Evolutionary conservation across 192 early-diverging fungal species (phyloP).

Genomic region (Backusella tuberculispora): DNA sequence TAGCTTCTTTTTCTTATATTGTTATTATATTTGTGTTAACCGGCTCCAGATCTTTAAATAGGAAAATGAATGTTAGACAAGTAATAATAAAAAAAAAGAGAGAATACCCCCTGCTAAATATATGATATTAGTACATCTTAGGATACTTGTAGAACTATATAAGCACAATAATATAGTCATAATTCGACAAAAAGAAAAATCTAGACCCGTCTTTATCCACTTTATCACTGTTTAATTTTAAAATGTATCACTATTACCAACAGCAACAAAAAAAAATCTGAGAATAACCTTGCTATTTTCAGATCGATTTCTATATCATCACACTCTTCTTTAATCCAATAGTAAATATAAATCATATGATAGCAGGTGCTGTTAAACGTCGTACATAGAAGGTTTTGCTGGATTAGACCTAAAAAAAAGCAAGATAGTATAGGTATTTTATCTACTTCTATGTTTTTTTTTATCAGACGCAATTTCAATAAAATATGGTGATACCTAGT

Average conservation of each 20-base stretch:
- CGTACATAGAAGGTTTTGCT: not conserved
- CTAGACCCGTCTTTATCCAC: no score
- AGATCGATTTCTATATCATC: not conserved
- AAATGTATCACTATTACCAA: not conserved
- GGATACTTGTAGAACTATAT: no score
- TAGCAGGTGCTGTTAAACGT: constrained; percentile 6
- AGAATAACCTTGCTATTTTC: not conserved
- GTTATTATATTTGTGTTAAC: no score
- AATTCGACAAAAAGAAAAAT: no score
- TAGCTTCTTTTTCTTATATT: no score
- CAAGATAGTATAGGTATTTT: not conserved
- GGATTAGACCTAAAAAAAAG: not conserved
- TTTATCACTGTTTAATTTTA: not conserved
- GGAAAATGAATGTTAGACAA: no score
- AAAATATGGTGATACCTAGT: not conserved
- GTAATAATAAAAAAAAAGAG: no score
- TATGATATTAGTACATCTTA: no score
- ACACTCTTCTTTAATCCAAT: not conserved
- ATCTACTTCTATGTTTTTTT: not conserved
- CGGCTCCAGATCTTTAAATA: no score
- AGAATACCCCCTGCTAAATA: no score
- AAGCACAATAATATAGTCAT: no score
- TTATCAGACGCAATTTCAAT: not conserved
- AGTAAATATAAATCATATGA: not conserved
- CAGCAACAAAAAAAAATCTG: not conserved